phyloP scores from a whole-genome alignment of 257 asterid species.

The Petrea volubilis region DNA sequence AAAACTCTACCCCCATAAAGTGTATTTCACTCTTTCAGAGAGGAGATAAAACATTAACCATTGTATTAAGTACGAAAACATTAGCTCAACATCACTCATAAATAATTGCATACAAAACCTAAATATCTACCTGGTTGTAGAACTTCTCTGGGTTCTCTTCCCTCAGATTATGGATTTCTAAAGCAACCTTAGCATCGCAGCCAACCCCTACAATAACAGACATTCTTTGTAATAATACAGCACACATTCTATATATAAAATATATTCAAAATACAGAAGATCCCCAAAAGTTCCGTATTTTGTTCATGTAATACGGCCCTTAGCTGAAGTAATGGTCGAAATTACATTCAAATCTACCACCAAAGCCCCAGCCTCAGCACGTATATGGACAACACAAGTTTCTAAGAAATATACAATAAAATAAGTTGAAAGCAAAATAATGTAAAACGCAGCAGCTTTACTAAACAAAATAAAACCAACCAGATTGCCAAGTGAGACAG shows the following conservation, averaged over 20 bases:
- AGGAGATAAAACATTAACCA: not conserved
- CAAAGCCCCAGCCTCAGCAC: not conserved
- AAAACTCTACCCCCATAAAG: not conserved
- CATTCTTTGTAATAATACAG: constrained; percentile 10
- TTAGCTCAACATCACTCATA: not conserved
- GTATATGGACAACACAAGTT: not conserved
- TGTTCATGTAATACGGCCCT: not conserved
- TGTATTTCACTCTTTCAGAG: not conserved
- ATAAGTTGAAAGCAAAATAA: not conserved
- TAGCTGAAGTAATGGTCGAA: not conserved
- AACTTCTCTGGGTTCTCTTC: constrained; percentile 99
- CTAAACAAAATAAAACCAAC: not conserved
- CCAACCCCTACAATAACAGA: constrained; percentile 78
- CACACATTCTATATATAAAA: not conserved
- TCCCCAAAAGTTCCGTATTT: not conserved
- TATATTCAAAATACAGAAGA: not conserved
- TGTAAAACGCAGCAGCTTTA: not conserved
- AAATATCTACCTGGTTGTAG: constrained; percentile 78
- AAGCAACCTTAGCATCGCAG: constrained; percentile 99
- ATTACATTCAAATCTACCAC: not conserved
- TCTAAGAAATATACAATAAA: not conserved
- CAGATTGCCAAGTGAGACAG: not conserved
- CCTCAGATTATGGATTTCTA: constrained; percentile 93
- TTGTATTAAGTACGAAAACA: not conserved
- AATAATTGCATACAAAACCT: not conserved